Percentiles rank a stretch among this genome's conserved stretches.
phyloP scores from a whole-genome alignment of 331 rosid genomes.

The Quercus lobata region DNA sequence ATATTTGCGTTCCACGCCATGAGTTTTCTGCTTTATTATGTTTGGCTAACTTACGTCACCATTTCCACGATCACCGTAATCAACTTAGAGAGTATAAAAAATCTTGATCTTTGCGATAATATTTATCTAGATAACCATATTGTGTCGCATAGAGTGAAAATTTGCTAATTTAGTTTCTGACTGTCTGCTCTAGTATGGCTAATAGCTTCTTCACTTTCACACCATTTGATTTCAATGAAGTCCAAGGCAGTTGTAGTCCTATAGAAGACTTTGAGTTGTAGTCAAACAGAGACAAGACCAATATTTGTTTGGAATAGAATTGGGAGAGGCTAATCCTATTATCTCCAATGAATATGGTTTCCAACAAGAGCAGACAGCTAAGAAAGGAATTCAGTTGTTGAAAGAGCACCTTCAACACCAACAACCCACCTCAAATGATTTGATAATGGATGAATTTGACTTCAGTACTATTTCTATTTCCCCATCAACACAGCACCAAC shows the following conservation, averaged over 20 bases:
- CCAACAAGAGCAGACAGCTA: too few species aligned
- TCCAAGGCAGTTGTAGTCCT: slow-evolving; percentile 19
- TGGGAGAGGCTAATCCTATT: slow-evolving; percentile 16
- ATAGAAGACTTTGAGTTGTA: slow-evolving; percentile 1
- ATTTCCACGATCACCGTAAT: not conserved
- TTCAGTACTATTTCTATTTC: slow-evolving; percentile 2
- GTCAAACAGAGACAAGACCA: slow-evolving; percentile 9
- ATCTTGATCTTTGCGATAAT: not conserved
- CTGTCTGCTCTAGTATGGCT: slow-evolving; percentile 18
- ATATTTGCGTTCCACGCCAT: not conserved
- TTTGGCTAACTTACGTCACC: too few species aligned
- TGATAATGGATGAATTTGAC: slow-evolving; percentile 27
- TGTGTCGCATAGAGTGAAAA: slow-evolving; percentile 1
- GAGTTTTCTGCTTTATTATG: too few species aligned
- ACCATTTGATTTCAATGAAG: slow-evolving; percentile 31
- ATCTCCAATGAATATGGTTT: not conserved
- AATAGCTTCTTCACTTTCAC: slow-evolving; percentile 24
- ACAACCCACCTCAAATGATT: slow-evolving; percentile 18
- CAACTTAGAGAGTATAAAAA: not conserved
- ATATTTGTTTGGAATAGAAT: slow-evolving; percentile 13
- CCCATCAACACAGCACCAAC: slow-evolving; percentile 18
- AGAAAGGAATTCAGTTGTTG: slow-evolving; percentile 17
- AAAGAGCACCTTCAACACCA: not conserved
- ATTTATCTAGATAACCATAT: slow-evolving; percentile 10
- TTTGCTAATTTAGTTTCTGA: not conserved